Evolutionary conservation across 2,329 filamentous ascomycete species (phyloP).

Genomic region (Arthrobotrys megalospora): DNA sequence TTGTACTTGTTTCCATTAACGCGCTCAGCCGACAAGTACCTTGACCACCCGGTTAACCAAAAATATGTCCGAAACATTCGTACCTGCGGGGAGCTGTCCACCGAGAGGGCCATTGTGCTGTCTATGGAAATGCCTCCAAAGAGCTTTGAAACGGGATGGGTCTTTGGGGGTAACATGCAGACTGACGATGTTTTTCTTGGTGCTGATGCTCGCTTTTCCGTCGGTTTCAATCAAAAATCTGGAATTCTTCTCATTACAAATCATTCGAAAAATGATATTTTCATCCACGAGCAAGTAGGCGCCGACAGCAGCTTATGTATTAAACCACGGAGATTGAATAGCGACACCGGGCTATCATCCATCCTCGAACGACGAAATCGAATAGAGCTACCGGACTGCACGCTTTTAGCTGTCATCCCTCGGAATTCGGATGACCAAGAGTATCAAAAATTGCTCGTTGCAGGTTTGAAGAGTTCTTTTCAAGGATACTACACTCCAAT

Average conservation of each 20-base stretch:
- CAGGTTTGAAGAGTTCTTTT: background rate
- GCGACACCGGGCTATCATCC: background rate
- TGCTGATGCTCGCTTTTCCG: background rate
- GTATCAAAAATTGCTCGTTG: background rate
- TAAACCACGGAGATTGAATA: background rate
- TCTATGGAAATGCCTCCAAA: background rate
- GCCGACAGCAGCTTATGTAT: background rate
- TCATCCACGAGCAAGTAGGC: background rate
- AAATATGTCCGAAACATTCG: background rate
- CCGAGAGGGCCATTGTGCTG: background rate
- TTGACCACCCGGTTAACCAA: background rate
- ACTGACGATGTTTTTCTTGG: background rate
- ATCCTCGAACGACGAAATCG: background rate
- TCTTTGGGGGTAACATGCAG: background rate
- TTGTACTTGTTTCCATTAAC: background rate
- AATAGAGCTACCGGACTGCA: background rate
- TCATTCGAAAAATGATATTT: background rate
- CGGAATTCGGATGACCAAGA: background rate
- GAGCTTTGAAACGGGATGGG: background rate
- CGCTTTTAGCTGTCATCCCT: background rate
- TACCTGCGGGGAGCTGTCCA: background rate
- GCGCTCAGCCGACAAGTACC: background rate
- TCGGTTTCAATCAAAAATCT: background rate
- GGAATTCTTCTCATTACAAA: background rate
- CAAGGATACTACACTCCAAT: background rate